Evolutionary conservation across 305 asterid genomes (phyloP).

Genomic region (Solanum hybrid): DNA sequence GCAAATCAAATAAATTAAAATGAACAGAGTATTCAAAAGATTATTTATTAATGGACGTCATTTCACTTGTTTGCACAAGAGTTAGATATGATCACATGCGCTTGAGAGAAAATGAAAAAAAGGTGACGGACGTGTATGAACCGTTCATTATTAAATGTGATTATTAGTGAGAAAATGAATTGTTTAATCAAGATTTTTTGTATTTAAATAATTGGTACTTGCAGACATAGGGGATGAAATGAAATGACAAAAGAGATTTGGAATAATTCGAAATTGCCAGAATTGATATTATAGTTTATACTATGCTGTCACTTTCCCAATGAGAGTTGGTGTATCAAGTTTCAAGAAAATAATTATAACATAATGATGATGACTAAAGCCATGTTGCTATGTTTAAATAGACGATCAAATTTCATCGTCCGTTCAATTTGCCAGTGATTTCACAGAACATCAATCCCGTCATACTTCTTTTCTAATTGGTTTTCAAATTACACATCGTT

Average conservation of each 20-base stretch:
- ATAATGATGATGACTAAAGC: neutral
- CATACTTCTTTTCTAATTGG: neutral
- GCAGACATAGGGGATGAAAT: neutral
- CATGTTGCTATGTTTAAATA: neutral
- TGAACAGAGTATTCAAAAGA: neutral
- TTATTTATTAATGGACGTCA: neutral
- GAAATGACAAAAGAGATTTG: neutral
- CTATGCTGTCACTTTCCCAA: neutral
- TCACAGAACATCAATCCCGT: neutral
- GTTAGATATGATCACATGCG: conserved; percentile 4
- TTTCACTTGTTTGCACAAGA: neutral
- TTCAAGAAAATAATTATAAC: neutral
- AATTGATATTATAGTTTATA: neutral
- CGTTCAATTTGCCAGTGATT: neutral
- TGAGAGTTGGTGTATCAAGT: neutral
- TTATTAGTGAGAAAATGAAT: neutral
- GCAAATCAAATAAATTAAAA: too few species aligned
- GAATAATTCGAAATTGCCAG: neutral
- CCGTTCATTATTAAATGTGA: neutral
- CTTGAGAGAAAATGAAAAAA: neutral
- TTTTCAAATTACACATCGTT: neutral
- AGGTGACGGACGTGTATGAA: neutral
- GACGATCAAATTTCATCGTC: neutral
- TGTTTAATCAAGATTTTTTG: neutral
- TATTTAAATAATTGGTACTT: neutral